phyloP scores from a whole-genome alignment of 176 grass and related monocot genomes.

The Sorghum bicolor region DNA sequence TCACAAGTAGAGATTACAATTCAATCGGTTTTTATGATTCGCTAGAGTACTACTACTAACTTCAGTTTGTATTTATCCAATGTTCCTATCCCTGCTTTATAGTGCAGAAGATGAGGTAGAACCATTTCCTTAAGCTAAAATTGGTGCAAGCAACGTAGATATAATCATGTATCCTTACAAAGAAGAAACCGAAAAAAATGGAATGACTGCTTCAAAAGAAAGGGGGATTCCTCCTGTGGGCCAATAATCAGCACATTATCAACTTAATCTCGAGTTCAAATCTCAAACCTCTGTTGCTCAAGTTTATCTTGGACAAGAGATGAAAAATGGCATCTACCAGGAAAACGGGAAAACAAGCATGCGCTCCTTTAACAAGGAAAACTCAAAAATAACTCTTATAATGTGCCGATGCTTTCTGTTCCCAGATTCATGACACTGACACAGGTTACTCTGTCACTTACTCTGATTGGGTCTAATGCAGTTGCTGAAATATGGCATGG shows the following conservation, averaged over 20 bases:
- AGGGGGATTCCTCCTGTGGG: too few species aligned
- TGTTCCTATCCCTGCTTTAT: background rate
- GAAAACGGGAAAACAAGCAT: background rate
- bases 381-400: background rate
- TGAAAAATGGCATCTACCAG: background rate
- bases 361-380: background rate
- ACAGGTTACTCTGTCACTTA: background rate
- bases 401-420: background rate
- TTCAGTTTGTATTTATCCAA: background rate
- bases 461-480: slow-evolving; percentile 24
- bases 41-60: background rate
- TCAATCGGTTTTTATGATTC: background rate
- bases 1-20: background rate
- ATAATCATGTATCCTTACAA: background rate
- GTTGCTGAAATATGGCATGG: slow-evolving; percentile 71
- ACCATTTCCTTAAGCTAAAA: background rate
- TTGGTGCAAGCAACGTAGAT: background rate
- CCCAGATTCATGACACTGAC: background rate
- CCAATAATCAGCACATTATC: background rate
- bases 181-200: too few species aligned
- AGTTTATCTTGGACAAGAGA: background rate
- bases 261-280: background rate
- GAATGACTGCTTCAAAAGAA: too few species aligned
- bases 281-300: background rate
- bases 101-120: background rate